Evolutionary conservation across 2,329 filamentous ascomycete genomes (phyloP).

Genomic region (Scytalidium lignicola): DNA sequence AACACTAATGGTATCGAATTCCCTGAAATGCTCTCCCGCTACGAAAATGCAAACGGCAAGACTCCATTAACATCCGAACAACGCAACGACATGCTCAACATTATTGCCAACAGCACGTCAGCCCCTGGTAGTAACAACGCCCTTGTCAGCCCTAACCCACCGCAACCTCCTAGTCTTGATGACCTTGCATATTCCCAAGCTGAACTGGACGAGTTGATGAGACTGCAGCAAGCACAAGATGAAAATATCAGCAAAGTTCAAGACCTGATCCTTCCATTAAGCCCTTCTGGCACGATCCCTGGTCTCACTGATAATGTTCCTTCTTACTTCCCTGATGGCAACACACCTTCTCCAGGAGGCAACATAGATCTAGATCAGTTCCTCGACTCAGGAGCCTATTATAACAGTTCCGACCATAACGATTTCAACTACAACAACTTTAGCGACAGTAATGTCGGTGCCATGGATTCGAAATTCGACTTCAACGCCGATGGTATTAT

Average conservation of each 20-base stretch:
- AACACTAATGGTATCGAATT: slow-evolving; percentile 37
- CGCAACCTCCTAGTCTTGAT: slow-evolving; percentile 46
- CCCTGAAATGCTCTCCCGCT: slow-evolving; percentile 41
- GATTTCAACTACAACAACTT: slow-evolving; percentile 7
- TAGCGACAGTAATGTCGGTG: background rate
- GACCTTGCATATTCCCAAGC: slow-evolving; percentile 64
- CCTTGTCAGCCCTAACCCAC: slow-evolving; percentile 26
- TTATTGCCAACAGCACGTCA: slow-evolving; percentile 44
- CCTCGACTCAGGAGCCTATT: slow-evolving; percentile 37
- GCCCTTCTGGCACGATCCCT: slow-evolving; percentile 73
- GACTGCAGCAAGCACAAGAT: slow-evolving; percentile 74
- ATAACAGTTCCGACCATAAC: slow-evolving; percentile 12
- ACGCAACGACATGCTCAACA: slow-evolving; percentile 51
- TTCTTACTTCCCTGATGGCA: slow-evolving; percentile 24
- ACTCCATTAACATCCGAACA: slow-evolving; percentile 54
- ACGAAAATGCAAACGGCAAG: slow-evolving; percentile 40
- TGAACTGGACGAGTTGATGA: slow-evolving; percentile 74
- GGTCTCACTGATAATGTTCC: slow-evolving; percentile 46
- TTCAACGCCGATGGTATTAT: background rate
- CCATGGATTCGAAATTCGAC: slow-evolving; percentile 7
- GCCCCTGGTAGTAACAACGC: slow-evolving; percentile 22
- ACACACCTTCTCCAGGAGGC: slow-evolving; percentile 30
- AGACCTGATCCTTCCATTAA: slow-evolving; percentile 70
- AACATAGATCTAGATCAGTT: slow-evolving; percentile 48
- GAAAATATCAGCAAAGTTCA: slow-evolving; percentile 71